Percentiles rank a stretch among this genome's conserved stretches.
phyloP scores from a whole-genome alignment of 2,329 filamentous ascomycete species.

The Claviceps arundinis region DNA sequence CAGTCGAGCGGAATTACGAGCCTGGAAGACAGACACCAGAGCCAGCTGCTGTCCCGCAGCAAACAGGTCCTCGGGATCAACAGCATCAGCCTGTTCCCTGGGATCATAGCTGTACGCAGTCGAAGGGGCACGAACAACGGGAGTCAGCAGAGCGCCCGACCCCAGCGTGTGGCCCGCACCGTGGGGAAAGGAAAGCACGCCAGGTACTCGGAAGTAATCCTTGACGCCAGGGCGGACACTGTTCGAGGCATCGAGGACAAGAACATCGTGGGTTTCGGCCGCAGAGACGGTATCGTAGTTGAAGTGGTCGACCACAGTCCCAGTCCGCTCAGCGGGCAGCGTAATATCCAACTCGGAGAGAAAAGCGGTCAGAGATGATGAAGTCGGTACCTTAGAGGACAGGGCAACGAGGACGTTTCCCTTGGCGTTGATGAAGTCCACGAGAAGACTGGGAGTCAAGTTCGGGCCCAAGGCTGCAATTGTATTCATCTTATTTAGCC shows the following conservation, averaged over 20 bases:
- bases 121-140: constrained; percentile 66
- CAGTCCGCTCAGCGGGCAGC: constrained; percentile 73
- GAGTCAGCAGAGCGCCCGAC: constrained; percentile 60
- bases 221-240: constrained; percentile 54
- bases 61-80: constrained; percentile 64
- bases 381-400: constrained; percentile 55
- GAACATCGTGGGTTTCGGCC: constrained; percentile 73
- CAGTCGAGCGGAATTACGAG: constrained; percentile 84
- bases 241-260: constrained; percentile 60
- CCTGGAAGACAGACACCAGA: constrained; percentile 77
- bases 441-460: constrained; percentile 70
- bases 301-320: constrained; percentile 89
- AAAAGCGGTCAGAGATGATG: constrained; percentile 61
- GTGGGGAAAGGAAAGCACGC: constrained; percentile 66
- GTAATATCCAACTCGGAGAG: constrained; percentile 81
- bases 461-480: constrained; percentile 67
- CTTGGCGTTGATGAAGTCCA: constrained; percentile 82
- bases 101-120: constrained; percentile 92
- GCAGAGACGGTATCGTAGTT: constrained; percentile 71
- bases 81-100: constrained; percentile 61
- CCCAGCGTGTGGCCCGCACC: constrained; percentile 74
- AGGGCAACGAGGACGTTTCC: constrained; percentile 86
- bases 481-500: neutral
- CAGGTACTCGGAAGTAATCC: constrained; percentile 54
- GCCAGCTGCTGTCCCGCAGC: constrained; percentile 72